phyloP scores from a whole-genome alignment of 345 rosid genomes.

The Euphorbia peplus region DNA sequence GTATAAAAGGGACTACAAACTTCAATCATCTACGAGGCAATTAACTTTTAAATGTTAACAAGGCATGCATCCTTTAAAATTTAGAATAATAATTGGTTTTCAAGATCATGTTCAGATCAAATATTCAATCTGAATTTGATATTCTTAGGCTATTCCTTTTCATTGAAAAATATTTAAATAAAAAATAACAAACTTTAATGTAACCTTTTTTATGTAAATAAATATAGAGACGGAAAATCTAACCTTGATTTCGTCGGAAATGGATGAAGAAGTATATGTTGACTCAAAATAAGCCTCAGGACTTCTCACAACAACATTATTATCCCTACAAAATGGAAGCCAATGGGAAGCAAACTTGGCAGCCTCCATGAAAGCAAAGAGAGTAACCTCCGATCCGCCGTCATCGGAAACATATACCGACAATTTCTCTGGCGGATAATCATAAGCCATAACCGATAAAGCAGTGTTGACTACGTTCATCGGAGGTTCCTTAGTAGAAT shows the following conservation, averaged over 20 bases:
- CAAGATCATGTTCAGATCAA: too few relatives aligned
- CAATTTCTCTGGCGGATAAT: constrained; percentile 65
- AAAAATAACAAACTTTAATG: too few relatives aligned
- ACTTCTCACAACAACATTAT: constrained; percentile 40
- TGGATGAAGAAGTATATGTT: constrained; percentile 21
- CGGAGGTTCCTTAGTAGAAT: constrained; percentile 87
- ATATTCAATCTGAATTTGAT: too few relatives aligned
- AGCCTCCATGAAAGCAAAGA: constrained; percentile 75
- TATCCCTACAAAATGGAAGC: constrained; percentile 64
- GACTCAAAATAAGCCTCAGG: constrained; percentile 59
- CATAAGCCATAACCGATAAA: constrained; percentile 72
- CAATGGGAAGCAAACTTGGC: constrained; percentile 64
- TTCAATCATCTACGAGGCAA: too few relatives aligned
- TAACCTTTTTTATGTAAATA: too few relatives aligned
- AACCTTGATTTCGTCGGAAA: constrained; percentile 52
- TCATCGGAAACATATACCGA: constrained; percentile 81
- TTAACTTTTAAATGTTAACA: too few relatives aligned
- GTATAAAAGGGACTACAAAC: too few relatives aligned
- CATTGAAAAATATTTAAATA: too few relatives aligned
- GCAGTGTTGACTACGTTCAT: constrained; percentile 63
- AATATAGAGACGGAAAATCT: neutral
- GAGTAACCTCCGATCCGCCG: constrained; percentile 68
- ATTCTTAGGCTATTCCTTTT: too few relatives aligned
- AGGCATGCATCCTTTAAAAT: too few relatives aligned
- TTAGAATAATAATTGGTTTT: too few relatives aligned